Evolutionary conservation across 164 flowering plant species (phyloP).

Genomic region (Protea cynaroides): DNA sequence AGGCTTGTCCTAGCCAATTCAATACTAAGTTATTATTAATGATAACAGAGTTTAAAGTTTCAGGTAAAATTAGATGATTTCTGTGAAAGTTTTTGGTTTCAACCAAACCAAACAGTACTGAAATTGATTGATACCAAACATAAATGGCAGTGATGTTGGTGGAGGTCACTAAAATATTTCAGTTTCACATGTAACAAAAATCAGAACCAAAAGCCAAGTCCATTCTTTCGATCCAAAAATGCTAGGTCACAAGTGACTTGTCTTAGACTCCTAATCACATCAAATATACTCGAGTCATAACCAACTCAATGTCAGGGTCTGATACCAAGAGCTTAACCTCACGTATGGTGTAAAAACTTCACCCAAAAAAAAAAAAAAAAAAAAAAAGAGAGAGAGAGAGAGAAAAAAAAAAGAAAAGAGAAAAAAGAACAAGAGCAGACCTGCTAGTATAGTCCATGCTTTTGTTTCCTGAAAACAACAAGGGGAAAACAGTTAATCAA

Average conservation of each 20-base stretch:
- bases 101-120: too few species aligned
- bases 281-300: not conserved
- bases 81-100: too few species aligned
- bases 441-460: constrained; percentile 97
- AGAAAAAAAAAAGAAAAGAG: not conserved
- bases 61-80: too few species aligned
- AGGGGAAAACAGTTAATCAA: not conserved
- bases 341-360: not conserved
- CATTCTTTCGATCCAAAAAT: not conserved
- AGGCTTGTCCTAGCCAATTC: not conserved
- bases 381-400: too few species aligned
- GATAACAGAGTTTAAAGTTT: too few species aligned
- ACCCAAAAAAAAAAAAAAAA: too few species aligned
- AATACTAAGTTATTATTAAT: not conserved
- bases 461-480: constrained; percentile 69
- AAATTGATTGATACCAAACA: too few species aligned
- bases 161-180: too few species aligned
- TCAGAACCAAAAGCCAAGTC: too few species aligned
- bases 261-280: not conserved
- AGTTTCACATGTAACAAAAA: too few species aligned
- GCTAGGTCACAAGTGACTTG: not conserved
- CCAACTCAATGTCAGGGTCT: not conserved
- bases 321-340: not conserved
- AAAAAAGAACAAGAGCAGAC: constrained; percentile 31
- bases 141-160: too few species aligned